These are phyloP conservation scores for Pythium aristosporum DNA, from an alignment of 352 stramenopile genomes.

Conservation along the genomic window DNA sequence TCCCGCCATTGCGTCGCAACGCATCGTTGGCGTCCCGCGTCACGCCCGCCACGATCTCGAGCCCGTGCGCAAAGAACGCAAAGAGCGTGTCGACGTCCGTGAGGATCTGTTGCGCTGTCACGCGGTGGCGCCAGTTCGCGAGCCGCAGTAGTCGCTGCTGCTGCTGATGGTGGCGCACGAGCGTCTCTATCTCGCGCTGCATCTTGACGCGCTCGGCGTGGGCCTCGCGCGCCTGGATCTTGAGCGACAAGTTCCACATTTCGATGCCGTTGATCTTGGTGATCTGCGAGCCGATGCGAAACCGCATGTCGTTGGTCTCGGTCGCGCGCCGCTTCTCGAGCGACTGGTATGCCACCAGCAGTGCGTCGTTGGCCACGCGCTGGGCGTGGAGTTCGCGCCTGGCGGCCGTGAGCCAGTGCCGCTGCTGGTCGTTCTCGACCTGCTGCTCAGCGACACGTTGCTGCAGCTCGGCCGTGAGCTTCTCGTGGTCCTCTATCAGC, in stretches of 20 bases:
- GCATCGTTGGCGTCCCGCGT: slow-evolving; percentile 46
- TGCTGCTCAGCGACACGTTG: slow-evolving; percentile 32
- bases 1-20: slow-evolving; percentile 55
- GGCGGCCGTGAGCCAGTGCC: slow-evolving; percentile 68
- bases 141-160: slow-evolving; percentile 60
- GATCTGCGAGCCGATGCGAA: slow-evolving; percentile 66
- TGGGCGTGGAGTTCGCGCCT: slow-evolving; percentile 65
- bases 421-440: slow-evolving; percentile 41
- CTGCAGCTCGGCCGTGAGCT: slow-evolving; percentile 43
- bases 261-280: slow-evolving; percentile 71
- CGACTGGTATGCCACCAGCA: slow-evolving; percentile 57
- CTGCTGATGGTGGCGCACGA: slow-evolving; percentile 56
- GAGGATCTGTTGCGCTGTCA: slow-evolving; percentile 60
- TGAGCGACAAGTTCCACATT: slow-evolving; percentile 82
- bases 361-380: slow-evolving; percentile 66
- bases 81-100: slow-evolving; percentile 69
- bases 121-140: slow-evolving; percentile 73
- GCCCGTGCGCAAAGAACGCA: slow-evolving; percentile 61
- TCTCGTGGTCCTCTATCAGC: slow-evolving; percentile 43
- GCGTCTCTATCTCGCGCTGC: slow-evolving; percentile 40
- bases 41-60: slow-evolving; percentile 53
- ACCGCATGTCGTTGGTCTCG: slow-evolving; percentile 80
- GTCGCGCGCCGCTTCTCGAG: slow-evolving; percentile 69
- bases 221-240: slow-evolving; percentile 63
- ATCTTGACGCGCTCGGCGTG: slow-evolving; percentile 49